Base-by-base conservation (phyloP, 1,139 yeast species). In the Suhomyces ambrosiae region DNA sequence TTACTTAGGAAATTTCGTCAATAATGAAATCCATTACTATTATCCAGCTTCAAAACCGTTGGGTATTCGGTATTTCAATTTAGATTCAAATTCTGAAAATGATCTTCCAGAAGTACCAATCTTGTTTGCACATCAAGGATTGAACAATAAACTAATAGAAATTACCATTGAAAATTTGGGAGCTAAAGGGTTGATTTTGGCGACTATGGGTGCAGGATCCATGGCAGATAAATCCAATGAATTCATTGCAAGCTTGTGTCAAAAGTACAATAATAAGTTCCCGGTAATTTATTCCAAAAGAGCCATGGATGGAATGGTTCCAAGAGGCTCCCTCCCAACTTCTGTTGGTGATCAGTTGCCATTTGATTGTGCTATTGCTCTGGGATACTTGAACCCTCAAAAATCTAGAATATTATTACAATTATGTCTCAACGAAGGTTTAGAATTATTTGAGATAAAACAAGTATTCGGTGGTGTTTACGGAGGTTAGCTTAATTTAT, bases 131-230 rank as follows among this genome's bases (percentile, higher is more conserved):
- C 82, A 80, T 47, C 87, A 82, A 53, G 80, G 83, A 0, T 65
- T 81, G 46, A 71, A 76, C 41, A 65, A 74, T 31, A 63, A 65
- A 32, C 45, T 80, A 11, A 61, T 82, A 8, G 67, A 68, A 27
- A 46, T 78, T 14, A 67, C 75, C 0, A 55, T 72, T 11, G 65
- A 69, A 25, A 63, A 68, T 13, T 61, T 77, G 49, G 63, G 62
- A 6, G 65, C 70, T 3, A 60, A 68, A 42, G 88, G 87, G 3
- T 54, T 82, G 15, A 79, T 82, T 1, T 61, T 82, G 33, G 88
- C 87, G 0, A 79, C 86, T 3, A 76, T 81, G 75, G 88, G 88
- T 24, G 86, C 87, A 0, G 88, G 88, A 0, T 77, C 85, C 2
- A 60, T 82, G 61, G 68, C 80, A 18, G 76, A 71, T 10, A 58